phyloP scores from a whole-genome alignment of 768 basidiomycete species.

The Fibroporia radiculosa region DNA sequence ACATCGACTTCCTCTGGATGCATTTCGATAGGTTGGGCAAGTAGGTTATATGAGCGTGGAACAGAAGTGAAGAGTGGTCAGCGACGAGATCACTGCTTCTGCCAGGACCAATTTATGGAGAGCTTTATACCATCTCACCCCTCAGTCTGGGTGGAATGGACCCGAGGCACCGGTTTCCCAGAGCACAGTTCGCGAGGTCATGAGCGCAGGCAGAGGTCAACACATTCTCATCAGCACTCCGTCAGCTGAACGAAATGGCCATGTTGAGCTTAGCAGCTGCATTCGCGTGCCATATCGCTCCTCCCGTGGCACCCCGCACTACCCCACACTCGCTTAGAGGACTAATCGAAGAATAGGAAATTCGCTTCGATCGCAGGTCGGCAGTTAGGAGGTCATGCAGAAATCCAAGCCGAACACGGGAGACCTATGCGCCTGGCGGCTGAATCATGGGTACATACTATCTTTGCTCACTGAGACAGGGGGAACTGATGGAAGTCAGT shows the following conservation, averaged over 20 bases:
- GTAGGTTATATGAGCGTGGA: conserved; percentile 12
- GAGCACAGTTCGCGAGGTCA: conserved; percentile 15
- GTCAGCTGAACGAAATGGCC: conserved; percentile 13
- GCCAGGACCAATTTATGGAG: not conserved
- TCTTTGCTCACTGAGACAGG: too few species aligned
- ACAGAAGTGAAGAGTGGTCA: not conserved
- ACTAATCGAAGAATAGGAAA: not conserved
- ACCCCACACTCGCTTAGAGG: conserved; percentile 1
- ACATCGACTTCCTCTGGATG: conserved; percentile 69
- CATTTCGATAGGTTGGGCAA: conserved; percentile 23
- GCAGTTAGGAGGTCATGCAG: too few species aligned
- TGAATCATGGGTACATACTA: too few species aligned
- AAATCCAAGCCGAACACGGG: too few species aligned
- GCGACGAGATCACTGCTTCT: conserved; percentile 2
- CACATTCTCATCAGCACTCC: conserved; percentile 9
- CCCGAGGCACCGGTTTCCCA: conserved; percentile 7
- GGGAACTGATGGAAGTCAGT: too few species aligned
- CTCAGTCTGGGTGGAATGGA: not conserved
- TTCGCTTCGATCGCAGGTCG: too few species aligned
- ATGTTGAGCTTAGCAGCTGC: not conserved
- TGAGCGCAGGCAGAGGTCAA: conserved; percentile 11
- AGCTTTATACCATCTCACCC: not conserved
- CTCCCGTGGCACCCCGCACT: conserved; percentile 1
- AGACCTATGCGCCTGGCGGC: too few species aligned
- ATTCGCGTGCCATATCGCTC: not conserved